Conservation (phyloP, 352 stramenopile species). For the Pythium angustatum region DNA sequence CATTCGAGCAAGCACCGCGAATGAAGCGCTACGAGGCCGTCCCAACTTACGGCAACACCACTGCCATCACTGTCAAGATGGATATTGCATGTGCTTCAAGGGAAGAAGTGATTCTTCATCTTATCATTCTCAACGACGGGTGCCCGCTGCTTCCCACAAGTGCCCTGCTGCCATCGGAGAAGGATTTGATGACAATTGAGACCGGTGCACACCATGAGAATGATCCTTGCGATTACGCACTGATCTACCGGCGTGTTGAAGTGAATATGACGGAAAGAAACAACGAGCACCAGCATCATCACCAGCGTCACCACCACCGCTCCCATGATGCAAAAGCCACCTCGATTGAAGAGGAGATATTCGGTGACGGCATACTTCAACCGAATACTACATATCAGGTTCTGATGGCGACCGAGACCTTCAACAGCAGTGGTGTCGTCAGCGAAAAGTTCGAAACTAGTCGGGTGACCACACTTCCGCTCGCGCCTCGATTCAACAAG, state of each 20-base stretch:
- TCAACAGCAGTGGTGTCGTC: conserved; percentile 46
- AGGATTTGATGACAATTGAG: background rate
- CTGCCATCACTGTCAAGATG: conserved; percentile 53
- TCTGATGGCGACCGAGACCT: conserved; percentile 29
- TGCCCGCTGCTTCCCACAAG: conserved; percentile 34
- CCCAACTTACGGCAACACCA: conserved; percentile 60
- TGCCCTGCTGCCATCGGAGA: conserved; percentile 6
- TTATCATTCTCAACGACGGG: conserved; percentile 41
- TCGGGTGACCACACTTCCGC: conserved; percentile 43
- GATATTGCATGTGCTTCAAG: conserved; percentile 58
- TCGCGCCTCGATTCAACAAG: conserved; percentile 48
- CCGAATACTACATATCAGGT: conserved; percentile 37
- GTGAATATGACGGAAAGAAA: conserved; percentile 23
- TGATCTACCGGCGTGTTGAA: conserved; percentile 37
- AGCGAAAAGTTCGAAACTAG: conserved; percentile 45
- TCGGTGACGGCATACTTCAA: conserved; percentile 3
- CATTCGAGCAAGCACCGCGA: conserved; percentile 47
- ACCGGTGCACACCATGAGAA: conserved; percentile 1
- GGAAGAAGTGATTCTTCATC: conserved; percentile 48
- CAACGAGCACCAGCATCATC: conserved; percentile 3
- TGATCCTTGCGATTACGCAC: conserved; percentile 16
- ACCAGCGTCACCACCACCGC: conserved; percentile 12
- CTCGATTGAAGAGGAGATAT: conserved; percentile 28
- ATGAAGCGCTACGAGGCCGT: conserved; percentile 42
- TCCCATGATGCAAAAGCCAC: background rate